Base-by-base conservation (phyloP, 2,329 filamentous ascomycete genomes). In the Capronia epimyces region DNA sequence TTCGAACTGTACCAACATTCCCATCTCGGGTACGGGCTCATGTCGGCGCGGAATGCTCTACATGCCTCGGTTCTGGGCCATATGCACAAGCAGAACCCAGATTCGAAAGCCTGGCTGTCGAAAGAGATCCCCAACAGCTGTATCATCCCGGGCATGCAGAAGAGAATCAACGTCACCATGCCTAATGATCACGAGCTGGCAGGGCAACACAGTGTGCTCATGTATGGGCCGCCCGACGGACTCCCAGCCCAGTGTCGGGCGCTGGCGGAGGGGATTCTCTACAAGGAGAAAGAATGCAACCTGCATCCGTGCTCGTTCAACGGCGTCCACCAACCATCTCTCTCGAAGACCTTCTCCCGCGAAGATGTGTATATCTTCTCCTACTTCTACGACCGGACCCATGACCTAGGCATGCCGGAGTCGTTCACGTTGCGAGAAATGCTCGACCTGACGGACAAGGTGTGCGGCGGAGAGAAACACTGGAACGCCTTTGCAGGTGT, bases 1-100 rank as follows among this genome's bases (percentile, higher is more conserved):
- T 98, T 97, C 66, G 84, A 87, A 43, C 81, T 98, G 32, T 98
- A 98, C 75, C 93, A 98, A 71, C 91, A 98, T 75, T 97, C 91
- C 10, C 95, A 98, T 71, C 81, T 98, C 52, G 91, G 91, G 59
- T 98, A 95, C 66, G 93, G 93, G 58, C 78, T 98, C 52, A 98
- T 97, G 90, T 84, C 88, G 59, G 94, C 93, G 34, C 88, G 93
- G 60, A 84, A 94, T 52, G 80, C 90, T 56, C 82, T 98, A 46
- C 89, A 96, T 73, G 78, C 80, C 60, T 75, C 78, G 27, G 76
- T 98, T 47, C 71, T 96, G 43, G 78, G 89, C 56, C 82, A 86
- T 50, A 77, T 89, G 63, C 76, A 84, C 66, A 77, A 78, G 32
- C 71, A 82, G 55, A 76, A 78, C 60, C 80, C 84, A 53, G 69